phyloP scores from a whole-genome alignment of 1,284 basidiomycete species.

The Lignosus rhinocerotis region DNA sequence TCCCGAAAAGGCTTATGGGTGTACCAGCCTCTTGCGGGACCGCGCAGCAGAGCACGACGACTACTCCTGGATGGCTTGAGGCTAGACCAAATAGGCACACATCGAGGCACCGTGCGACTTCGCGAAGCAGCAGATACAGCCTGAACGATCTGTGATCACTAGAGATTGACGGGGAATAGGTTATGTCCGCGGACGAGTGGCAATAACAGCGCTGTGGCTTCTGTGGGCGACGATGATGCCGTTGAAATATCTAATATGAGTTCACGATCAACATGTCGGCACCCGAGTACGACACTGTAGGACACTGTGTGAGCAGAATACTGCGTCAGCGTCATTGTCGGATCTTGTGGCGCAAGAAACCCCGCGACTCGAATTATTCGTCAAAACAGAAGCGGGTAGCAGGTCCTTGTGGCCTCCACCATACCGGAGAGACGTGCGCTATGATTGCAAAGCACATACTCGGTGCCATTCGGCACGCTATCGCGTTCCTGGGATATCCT shows the following conservation, averaged over 20 bases:
- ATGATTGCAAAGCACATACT: too few species aligned
- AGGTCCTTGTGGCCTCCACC: too few species aligned
- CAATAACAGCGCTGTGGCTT: neutral
- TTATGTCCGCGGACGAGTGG: slow-evolving; percentile 2
- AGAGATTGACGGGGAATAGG: neutral
- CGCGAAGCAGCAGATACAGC: neutral
- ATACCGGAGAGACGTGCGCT: too few species aligned
- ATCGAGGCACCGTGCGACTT: neutral
- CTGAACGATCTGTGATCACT: neutral
- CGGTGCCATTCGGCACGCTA: too few species aligned
- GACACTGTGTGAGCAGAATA: too few species aligned
- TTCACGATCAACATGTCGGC: neutral
- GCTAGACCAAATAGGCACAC: neutral
- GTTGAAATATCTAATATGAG: neutral
- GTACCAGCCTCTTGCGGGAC: neutral
- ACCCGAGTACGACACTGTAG: too few species aligned
- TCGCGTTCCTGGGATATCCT: too few species aligned
- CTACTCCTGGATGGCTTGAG: neutral
- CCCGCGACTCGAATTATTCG: too few species aligned
- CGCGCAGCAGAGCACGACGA: neutral
- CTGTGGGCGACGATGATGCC: neutral
- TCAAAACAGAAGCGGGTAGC: too few species aligned
- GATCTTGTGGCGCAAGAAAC: too few species aligned
- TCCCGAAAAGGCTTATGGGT: neutral
- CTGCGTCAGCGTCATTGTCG: too few species aligned